Base-by-base conservation (phyloP, 768 basidiomycete species). In the Russula olivacea region DNA sequence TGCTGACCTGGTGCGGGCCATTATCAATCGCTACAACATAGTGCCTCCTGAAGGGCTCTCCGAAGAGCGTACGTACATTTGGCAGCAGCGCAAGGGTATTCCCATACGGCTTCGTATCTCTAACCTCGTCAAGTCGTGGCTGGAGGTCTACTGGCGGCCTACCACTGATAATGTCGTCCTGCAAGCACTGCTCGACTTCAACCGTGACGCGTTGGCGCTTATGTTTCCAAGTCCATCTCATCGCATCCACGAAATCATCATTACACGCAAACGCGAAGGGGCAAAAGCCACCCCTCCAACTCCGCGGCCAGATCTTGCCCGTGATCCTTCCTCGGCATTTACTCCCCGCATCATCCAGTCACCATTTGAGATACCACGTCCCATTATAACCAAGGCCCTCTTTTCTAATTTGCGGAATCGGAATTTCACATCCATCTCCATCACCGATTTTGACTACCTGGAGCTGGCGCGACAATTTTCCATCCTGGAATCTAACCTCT, bases 401-500 rank as follows among this genome's bases (percentile, higher is more conserved):
- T 79, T 93, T 38, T 76, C 82, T 6, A 75, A 83, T 15, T 76
- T 97, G 49, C 81, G 89, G 59, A 82, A 80, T 71, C 86, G 80
- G 72, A 82, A 84, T 66, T 90, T 85, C 61, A 70, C 75, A 10
- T 73, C 79, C 2, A 84, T 94, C 55, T 74, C 79, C 21, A 78
- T 96, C 8, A 90, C 87, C n/a, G 97, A 99, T 69, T 94, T 99
- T 69, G 94, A 98, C 70, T 78, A 89, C 36, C 75, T 95, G 67
- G 97, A 99, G 73, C 79, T 98, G 49, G 93, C 93, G 9, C 82
- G 97, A 54, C 97, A 99, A 75, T 72, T 98, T 68, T 97, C 96
- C 19, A 83, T 95, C 68, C 90, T 95, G 88, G 97, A 99, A 73
- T 89, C 86, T 68, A 83, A 83, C 62, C 74, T 97, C 50, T 98